Evolutionary conservation across 2,329 filamentous ascomycete species (phyloP).

Genomic region (Sporothrix pallida): DNA sequence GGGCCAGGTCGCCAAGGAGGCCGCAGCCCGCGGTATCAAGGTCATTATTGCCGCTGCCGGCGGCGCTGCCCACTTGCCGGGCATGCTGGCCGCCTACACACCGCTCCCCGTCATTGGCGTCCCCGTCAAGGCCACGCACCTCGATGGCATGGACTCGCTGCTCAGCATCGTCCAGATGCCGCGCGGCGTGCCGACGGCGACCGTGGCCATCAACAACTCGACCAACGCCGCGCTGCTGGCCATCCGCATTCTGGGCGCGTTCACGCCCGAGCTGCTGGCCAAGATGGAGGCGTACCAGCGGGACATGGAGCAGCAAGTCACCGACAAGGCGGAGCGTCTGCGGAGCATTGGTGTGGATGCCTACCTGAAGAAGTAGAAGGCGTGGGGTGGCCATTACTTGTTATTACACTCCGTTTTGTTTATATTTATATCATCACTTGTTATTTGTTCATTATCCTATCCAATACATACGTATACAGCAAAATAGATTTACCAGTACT

Average conservation of each 20-base stretch:
- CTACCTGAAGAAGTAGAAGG: conserved; percentile 33
- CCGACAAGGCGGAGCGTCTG: conserved; percentile 63
- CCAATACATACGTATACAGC: conserved; percentile 23
- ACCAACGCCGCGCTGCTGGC: conserved; percentile 63
- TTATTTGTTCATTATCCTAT: not conserved
- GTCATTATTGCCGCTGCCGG: conserved; percentile 79
- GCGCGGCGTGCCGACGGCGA: conserved; percentile 60
- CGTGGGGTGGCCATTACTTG: too few relatives aligned
- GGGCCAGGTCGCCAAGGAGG: conserved; percentile 68
- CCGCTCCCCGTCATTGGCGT: conserved; percentile 77
- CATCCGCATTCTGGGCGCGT: conserved; percentile 36
- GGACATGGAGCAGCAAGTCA: conserved; percentile 66
- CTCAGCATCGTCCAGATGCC: conserved; percentile 81
- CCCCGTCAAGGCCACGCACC: conserved; percentile 73
- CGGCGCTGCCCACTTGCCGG: conserved; percentile 74
- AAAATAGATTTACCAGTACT: not conserved
- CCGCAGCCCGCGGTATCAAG: conserved; percentile 68
- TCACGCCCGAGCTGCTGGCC: conserved; percentile 57
- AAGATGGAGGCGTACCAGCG: conserved; percentile 65
- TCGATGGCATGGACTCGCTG: conserved; percentile 74
- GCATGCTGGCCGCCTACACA: conserved; percentile 76
- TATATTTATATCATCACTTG: not conserved
- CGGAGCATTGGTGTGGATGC: conserved; percentile 59
- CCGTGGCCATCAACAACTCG: conserved; percentile 80
- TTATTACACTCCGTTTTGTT: not conserved